phyloP scores from a whole-genome alignment of 139 green algal genomes.

The Chlamydomonas applanata region DNA sequence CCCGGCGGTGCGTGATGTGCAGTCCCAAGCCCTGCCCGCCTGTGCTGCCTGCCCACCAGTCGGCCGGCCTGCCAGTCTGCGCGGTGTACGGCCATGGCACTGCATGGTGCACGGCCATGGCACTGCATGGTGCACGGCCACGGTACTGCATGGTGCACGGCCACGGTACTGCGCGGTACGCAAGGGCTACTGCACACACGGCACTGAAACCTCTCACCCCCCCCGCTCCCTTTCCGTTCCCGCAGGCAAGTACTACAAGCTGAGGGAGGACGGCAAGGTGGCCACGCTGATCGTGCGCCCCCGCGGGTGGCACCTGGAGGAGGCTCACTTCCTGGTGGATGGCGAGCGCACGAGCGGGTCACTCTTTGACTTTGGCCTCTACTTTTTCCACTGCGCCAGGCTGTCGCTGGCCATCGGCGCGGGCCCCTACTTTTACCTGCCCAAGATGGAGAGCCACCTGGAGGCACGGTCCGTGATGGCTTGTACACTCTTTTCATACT shows the following conservation, averaged over 20 bases:
- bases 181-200: too few species aligned
- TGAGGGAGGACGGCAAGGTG: conserved; percentile 48
- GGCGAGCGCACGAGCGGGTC: conserved; percentile 57
- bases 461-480: conserved; percentile 58
- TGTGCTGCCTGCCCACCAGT: too few species aligned
- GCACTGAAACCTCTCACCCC: too few species aligned
- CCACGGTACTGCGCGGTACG: too few species aligned
- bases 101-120: too few species aligned
- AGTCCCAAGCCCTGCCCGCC: too few species aligned
- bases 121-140: too few species aligned
- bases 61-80: too few species aligned
- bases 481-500: too few species aligned
- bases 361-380: conserved; percentile 88
- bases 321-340: conserved; percentile 81
- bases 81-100: too few species aligned
- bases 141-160: too few species aligned
- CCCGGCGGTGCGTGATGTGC: conserved; percentile 65
- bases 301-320: conserved; percentile 83
- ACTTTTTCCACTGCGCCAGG: conserved; percentile 84
- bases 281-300: conserved; percentile 59
- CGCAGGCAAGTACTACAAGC: conserved; percentile 67
- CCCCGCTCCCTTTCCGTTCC: conserved; percentile 29
- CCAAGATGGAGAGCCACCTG: conserved; percentile 89
- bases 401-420: conserved; percentile 22
- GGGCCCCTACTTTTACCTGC: conserved; percentile 89